Evolutionary conservation across 495 filamentous ascomycete genomes (phyloP).

Genomic region (Penicillium maclennaniae): DNA sequence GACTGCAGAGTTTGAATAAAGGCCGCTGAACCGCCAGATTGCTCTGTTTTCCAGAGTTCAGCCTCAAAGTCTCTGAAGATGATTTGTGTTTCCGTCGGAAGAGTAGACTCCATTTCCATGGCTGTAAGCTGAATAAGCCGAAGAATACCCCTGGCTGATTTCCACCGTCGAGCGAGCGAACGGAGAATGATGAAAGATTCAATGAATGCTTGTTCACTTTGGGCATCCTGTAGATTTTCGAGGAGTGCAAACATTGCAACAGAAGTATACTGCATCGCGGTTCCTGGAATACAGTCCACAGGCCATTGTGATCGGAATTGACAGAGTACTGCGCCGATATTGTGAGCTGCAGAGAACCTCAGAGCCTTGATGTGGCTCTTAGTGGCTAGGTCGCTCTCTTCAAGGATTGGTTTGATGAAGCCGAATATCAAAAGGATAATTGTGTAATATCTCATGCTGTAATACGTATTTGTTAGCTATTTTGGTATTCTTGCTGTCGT

Average conservation of each 20-base stretch:
- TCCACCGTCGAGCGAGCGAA: constrained; percentile 17
- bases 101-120: neutral
- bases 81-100: constrained; percentile 9
- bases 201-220: constrained; percentile 12
- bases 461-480: neutral
- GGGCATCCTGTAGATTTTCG: constrained; percentile 11
- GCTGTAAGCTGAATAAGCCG: constrained; percentile 18
- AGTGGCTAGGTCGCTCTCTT: neutral
- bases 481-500: neutral
- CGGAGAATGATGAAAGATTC: constrained; percentile 10
- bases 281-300: neutral
- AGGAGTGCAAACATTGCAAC: constrained; percentile 16
- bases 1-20: constrained; percentile 14
- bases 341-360: neutral
- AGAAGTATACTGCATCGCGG: constrained; percentile 9
- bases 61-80: constrained; percentile 14
- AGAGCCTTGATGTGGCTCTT: neutral
- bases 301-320: neutral
- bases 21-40: constrained; percentile 14
- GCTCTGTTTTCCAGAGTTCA: constrained; percentile 5
- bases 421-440: neutral
- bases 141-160: constrained; percentile 18
- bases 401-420: neutral
- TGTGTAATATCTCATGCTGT: neutral
- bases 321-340: neutral